Percentiles rank a stretch among this genome's conserved stretches.
These are phyloP conservation scores for Tephrocybe rancida DNA, from an alignment of 768 basidiomycete species.

Conservation along the genomic window DNA sequence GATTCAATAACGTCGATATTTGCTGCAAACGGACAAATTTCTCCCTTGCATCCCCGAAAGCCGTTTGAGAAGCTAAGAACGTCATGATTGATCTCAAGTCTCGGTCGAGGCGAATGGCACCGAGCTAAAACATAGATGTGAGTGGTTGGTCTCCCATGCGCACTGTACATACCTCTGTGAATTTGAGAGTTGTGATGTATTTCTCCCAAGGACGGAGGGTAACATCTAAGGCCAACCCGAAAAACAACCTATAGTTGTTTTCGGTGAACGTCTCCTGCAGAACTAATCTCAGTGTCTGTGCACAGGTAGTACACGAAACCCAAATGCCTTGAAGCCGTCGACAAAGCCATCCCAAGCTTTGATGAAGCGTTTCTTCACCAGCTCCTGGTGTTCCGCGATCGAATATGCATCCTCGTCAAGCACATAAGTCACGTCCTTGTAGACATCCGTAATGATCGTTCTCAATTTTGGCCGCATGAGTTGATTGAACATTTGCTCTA, in stretches of 20 bases:
- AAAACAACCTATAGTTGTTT: constrained; percentile 84
- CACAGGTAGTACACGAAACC: neutral
- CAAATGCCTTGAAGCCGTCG: constrained; percentile 78
- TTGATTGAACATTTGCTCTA: constrained; percentile 97
- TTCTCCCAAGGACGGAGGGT: constrained; percentile 97
- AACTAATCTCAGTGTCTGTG: neutral
- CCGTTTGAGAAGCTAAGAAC: constrained; percentile 86
- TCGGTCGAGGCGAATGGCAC: constrained; percentile 93
- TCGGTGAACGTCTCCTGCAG: constrained; percentile 85
- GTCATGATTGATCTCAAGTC: constrained; percentile 84
- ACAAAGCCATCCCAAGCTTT: constrained; percentile 86
- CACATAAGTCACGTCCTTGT: constrained; percentile 87
- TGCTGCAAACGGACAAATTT: constrained; percentile 93
- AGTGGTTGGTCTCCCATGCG: neutral
- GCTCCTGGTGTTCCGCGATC: constrained; percentile 81
- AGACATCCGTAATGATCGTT: constrained; percentile 82
- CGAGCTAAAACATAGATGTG: constrained; percentile 59
- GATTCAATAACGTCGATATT: constrained; percentile 87
- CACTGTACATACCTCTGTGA: constrained; percentile 70
- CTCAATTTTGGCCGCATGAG: constrained; percentile 86
- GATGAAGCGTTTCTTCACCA: constrained; percentile 87
- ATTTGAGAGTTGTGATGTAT: constrained; percentile 74
- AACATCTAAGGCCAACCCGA: constrained; percentile 82
- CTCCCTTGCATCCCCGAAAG: constrained; percentile 88
- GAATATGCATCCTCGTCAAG: constrained; percentile 89